Conservation (phyloP, 2,329 filamentous ascomycete genomes). For the Pyrenophora seminiperda region DNA sequence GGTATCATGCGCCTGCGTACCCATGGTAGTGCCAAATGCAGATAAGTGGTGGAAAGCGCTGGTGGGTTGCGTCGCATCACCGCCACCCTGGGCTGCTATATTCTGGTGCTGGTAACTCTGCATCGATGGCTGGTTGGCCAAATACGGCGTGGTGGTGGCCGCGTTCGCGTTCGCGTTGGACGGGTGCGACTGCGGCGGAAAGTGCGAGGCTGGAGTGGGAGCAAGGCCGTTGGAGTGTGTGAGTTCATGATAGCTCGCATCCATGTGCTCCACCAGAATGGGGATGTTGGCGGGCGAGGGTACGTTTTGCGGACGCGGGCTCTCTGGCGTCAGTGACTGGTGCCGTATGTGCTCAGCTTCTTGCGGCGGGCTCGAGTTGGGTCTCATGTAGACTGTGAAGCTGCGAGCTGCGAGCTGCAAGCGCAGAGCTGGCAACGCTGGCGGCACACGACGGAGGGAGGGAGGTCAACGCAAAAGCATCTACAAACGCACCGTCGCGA, state of each 20-base stretch:
- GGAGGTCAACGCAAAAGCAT: slow-evolving; percentile 27
- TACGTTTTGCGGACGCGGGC: slow-evolving; percentile 71
- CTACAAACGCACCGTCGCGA: slow-evolving; percentile 25
- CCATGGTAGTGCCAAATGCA: slow-evolving; percentile 18
- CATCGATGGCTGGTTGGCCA: slow-evolving; percentile 33
- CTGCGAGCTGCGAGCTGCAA: slow-evolving; percentile 5
- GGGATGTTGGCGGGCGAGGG: slow-evolving; percentile 72
- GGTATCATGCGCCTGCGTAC: slow-evolving; percentile 44
- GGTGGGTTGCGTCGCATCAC: slow-evolving; percentile 11
- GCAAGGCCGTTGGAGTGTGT: slow-evolving; percentile 57
- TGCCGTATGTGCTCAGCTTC: slow-evolving; percentile 65
- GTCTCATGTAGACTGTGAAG: slow-evolving; percentile 57
- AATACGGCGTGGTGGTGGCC: slow-evolving; percentile 38
- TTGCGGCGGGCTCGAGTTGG: slow-evolving; percentile 59
- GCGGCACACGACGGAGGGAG: slow-evolving; percentile 11
- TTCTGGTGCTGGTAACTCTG: slow-evolving; percentile 31
- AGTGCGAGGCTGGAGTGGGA: slow-evolving; percentile 39
- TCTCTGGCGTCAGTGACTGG: slow-evolving; percentile 70
- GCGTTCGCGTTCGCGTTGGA: slow-evolving; percentile 25
- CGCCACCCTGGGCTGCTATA: slow-evolving; percentile 31
- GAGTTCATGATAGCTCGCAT: slow-evolving; percentile 71
- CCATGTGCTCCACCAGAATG: slow-evolving; percentile 72
- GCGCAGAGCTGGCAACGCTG: slow-evolving; percentile 24
- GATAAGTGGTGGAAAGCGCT: too few relatives aligned
- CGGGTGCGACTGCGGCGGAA: slow-evolving; percentile 41